These are phyloP conservation scores for Calonectria multiphialidica DNA, from an alignment of 2,329 filamentous ascomycete genomes.

Conservation along the genomic window DNA sequence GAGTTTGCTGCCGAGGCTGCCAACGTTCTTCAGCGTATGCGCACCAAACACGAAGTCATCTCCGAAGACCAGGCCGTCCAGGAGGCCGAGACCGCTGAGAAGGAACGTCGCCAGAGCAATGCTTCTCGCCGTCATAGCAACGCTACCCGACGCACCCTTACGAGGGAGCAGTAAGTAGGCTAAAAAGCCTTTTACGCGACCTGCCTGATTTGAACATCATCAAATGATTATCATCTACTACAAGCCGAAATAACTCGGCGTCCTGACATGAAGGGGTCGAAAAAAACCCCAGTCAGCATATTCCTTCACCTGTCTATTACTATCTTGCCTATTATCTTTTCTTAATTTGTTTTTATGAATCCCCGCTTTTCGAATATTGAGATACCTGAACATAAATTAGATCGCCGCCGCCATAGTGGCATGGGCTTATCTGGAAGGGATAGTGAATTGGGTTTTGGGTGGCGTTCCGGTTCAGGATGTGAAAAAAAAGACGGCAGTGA, in stretches of 20 bases:
- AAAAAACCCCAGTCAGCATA: not conserved
- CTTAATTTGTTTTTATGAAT: not conserved
- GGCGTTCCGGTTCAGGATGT: conserved; percentile 16
- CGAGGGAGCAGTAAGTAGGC: conserved; percentile 27
- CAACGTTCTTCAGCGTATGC: conserved; percentile 64
- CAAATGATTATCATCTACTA: not conserved
- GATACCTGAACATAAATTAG: conserved; percentile 5
- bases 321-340: not conserved
- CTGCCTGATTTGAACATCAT: not conserved
- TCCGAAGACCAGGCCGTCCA: conserved; percentile 44
- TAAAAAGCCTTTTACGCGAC: not conserved
- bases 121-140: conserved; percentile 25
- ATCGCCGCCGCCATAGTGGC: not conserved
- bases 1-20: conserved; percentile 78
- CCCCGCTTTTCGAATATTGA: not conserved
- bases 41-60: conserved; percentile 44
- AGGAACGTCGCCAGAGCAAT: conserved; percentile 40
- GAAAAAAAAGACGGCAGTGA: not conserved
- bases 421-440: not conserved
- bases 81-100: conserved; percentile 41
- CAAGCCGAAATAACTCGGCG: not conserved
- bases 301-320: not conserved
- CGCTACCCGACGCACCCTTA: conserved; percentile 34
- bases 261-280: not conserved
- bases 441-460: conserved; percentile 4